Percentiles rank a stretch among this genome's conserved stretches.
These are phyloP conservation scores for Dalbergia oliveri DNA, from an alignment of 306 rosid genomes.

Conservation along the genomic window DNA sequence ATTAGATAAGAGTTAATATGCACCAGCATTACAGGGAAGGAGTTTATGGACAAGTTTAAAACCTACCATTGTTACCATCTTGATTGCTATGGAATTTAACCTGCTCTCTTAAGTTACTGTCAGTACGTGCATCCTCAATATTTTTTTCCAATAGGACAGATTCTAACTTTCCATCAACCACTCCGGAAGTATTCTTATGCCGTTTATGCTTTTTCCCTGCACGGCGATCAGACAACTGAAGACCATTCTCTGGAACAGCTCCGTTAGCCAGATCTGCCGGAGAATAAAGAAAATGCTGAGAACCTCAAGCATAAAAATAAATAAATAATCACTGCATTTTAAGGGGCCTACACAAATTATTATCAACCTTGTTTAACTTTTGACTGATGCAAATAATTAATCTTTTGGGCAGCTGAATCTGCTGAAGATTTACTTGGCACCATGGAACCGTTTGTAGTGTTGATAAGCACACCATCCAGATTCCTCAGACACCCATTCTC, in stretches of 20 bases:
- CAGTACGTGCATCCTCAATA: conserved; percentile 51
- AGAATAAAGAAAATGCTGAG: conserved; percentile 45
- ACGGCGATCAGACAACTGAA: conserved; percentile 65
- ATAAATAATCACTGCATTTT: conserved; percentile 30
- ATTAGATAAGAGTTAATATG: conserved; percentile 4
- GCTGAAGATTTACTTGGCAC: conserved; percentile 43
- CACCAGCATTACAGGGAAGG: conserved; percentile 33
- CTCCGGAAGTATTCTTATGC: conserved; percentile 67
- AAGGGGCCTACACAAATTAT: conserved; percentile 36
- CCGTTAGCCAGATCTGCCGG: conserved; percentile 65
- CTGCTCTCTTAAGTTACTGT: conserved; percentile 58
- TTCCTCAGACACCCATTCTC: conserved; percentile 57
- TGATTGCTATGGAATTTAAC: conserved; percentile 51
- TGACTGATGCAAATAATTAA: conserved; percentile 47
- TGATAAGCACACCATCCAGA: conserved; percentile 51
- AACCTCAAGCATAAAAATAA: conserved; percentile 29
- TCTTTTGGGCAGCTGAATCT: conserved; percentile 53
- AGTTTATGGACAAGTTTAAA: conserved; percentile 32
- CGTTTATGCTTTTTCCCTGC: conserved; percentile 74
- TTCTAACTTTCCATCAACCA: conserved; percentile 65
- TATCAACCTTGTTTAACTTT: conserved; percentile 69
- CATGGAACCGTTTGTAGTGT: conserved; percentile 60
- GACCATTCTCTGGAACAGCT: conserved; percentile 65
- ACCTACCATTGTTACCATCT: conserved; percentile 62
- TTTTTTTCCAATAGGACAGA: conserved; percentile 50